Evolutionary conservation across 2,329 filamentous ascomycete species (phyloP).

Genomic region (Cryphonectria naterciae): DNA sequence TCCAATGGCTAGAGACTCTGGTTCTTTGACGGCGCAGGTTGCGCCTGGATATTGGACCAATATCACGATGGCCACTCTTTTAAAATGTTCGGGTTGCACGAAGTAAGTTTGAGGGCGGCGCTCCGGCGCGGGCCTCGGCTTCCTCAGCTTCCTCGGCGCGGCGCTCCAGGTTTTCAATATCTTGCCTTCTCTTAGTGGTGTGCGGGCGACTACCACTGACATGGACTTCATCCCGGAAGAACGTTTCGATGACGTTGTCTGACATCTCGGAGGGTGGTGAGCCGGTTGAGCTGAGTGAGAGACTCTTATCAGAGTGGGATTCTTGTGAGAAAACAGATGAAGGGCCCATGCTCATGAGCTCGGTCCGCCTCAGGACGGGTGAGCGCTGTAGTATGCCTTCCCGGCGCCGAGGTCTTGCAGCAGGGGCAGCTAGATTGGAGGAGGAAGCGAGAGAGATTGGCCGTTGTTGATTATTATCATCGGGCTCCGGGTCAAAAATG

Average conservation of each 20-base stretch:
- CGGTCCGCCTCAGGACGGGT: neutral
- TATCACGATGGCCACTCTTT: neutral
- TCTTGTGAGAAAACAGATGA: neutral
- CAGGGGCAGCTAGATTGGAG: neutral
- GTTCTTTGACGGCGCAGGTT: neutral
- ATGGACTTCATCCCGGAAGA: neutral
- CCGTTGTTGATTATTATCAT: neutral
- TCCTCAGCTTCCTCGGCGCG: neutral
- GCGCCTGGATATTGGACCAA: neutral
- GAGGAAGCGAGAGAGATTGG: too few species aligned
- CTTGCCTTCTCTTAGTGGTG: neutral
- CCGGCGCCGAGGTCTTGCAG: neutral
- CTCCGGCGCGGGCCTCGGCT: neutral
- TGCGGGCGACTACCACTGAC: neutral
- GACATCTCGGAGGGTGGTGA: slow-evolving; percentile 10
- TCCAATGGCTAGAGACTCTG: neutral
- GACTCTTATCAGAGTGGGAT: slow-evolving; percentile 1
- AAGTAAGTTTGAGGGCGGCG: neutral
- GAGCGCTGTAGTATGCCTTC: too few species aligned
- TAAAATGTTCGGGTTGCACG: neutral
- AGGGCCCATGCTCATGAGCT: slow-evolving; percentile 2
- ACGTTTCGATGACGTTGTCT: neutral
- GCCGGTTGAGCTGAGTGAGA: neutral
- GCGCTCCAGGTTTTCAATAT: neutral
- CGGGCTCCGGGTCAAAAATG: too few species aligned